Evolutionary conservation across 2,329 filamentous ascomycete genomes (phyloP).

Genomic region (Cercospora beticola): DNA sequence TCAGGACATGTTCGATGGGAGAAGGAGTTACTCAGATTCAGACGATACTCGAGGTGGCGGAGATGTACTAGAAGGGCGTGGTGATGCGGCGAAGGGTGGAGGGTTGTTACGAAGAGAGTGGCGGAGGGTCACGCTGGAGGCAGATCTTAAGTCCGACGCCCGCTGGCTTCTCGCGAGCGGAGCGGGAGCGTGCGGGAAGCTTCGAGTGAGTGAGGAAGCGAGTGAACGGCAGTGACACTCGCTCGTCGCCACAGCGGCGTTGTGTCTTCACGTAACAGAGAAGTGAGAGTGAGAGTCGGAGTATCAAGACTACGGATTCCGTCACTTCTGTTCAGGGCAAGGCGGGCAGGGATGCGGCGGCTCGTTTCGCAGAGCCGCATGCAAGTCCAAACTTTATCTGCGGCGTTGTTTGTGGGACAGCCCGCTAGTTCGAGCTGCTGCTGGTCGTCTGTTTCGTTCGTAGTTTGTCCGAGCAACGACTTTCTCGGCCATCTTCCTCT

Average conservation of each 20-base stretch:
- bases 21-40: background rate
- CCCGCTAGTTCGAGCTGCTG: background rate
- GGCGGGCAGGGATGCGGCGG: background rate
- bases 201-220: background rate
- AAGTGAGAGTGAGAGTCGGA: background rate
- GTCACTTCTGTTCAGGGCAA: background rate
- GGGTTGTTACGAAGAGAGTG: background rate
- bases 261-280: background rate
- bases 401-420: constrained; percentile 3
- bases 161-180: background rate
- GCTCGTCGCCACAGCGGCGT: background rate
- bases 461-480: background rate
- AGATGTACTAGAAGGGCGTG: background rate
- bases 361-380: constrained; percentile 1
- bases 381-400: background rate
- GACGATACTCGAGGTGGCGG: constrained; percentile 7
- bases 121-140: background rate
- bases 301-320: background rate
- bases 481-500: constrained; percentile 1
- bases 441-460: background rate
- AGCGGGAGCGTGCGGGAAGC: background rate
- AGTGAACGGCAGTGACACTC: background rate
- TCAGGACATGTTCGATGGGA: constrained; percentile 7
- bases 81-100: background rate
- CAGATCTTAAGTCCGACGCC: background rate